Evolutionary conservation across 768 basidiomycete species (phyloP).

Genomic region (Hydnum rufescens): DNA sequence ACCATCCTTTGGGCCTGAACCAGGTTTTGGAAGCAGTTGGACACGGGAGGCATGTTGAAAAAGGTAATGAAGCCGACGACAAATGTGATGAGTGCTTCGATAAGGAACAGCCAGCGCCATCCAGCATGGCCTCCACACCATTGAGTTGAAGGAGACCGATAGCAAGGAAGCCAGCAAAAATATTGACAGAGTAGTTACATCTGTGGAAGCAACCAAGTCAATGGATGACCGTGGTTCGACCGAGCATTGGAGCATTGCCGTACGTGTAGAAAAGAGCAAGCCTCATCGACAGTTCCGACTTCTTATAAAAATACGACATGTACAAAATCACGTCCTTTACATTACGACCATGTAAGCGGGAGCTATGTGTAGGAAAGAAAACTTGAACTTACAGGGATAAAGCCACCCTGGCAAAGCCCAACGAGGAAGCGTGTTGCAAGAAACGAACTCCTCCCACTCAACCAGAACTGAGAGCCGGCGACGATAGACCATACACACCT

Average conservation of each 20-base stretch:
- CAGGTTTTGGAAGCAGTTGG: slow-evolving; percentile 45
- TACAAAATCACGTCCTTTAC: slow-evolving; percentile 48
- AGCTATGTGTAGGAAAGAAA: no score
- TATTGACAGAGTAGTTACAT: slow-evolving; percentile 33
- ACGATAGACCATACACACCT: no score
- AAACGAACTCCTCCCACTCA: no score
- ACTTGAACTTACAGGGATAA: no score
- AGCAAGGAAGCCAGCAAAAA: slow-evolving; percentile 42
- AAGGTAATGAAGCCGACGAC: no score
- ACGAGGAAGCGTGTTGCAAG: slow-evolving; percentile 33
- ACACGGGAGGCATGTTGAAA: no score
- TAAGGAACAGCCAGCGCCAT: slow-evolving; percentile 31
- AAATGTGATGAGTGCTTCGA: slow-evolving; percentile 32
- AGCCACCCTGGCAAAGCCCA: slow-evolving; percentile 41
- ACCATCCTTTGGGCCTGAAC: no score
- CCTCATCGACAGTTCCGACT: slow-evolving; percentile 26
- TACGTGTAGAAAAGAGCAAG: slow-evolving; percentile 1
- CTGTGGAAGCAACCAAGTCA: slow-evolving; percentile 39
- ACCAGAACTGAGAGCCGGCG: no score
- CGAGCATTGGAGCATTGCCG: no score
- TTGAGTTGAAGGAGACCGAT: slow-evolving; percentile 38
- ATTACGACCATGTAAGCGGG: no score
- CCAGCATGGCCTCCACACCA: slow-evolving; percentile 23
- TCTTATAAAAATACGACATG: slow-evolving; percentile 45
- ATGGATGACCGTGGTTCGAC: no score